Conservation (phyloP, 345 rosid genomes). For the Populus euphratica region DNA sequence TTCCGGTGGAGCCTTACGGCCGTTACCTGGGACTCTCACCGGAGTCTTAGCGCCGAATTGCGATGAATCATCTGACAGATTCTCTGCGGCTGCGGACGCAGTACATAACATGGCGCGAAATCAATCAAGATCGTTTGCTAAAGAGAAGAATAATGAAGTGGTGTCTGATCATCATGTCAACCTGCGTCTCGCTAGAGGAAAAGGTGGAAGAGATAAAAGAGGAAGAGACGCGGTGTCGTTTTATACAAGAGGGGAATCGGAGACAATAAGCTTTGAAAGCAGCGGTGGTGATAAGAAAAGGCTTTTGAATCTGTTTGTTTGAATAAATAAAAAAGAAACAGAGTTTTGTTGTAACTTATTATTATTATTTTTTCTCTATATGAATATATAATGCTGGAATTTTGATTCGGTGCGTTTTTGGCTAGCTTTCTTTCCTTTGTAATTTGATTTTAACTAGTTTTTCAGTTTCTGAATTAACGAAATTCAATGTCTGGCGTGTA, state of each 20-base stretch:
- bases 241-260: constrained; percentile 37
- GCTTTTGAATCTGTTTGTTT: constrained; percentile 67
- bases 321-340: constrained; percentile 2
- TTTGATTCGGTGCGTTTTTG: constrained; percentile 20
- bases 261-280: constrained; percentile 33
- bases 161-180: constrained; percentile 20
- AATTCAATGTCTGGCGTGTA: background rate
- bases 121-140: constrained; percentile 22
- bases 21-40: constrained; percentile 26
- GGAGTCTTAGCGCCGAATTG: constrained; percentile 17
- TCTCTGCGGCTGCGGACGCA: constrained; percentile 10
- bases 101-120: constrained; percentile 1
- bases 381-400: constrained; percentile 17
- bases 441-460: too few relatives aligned
- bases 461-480: too few relatives aligned
- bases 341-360: constrained; percentile 1
- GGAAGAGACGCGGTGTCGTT: constrained; percentile 30
- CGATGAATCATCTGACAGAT: constrained; percentile 32
- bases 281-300: constrained; percentile 32
- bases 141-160: constrained; percentile 18
- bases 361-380: background rate
- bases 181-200: constrained; percentile 25
- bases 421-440: background rate
- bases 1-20: constrained; percentile 38
- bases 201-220: constrained; percentile 26